A percentile compares a stretch with the other conserved stretches of the same genome.
Evolutionary conservation across 164 flowering plant species (phyloP).

Genomic region (Vitis cinerea): DNA sequence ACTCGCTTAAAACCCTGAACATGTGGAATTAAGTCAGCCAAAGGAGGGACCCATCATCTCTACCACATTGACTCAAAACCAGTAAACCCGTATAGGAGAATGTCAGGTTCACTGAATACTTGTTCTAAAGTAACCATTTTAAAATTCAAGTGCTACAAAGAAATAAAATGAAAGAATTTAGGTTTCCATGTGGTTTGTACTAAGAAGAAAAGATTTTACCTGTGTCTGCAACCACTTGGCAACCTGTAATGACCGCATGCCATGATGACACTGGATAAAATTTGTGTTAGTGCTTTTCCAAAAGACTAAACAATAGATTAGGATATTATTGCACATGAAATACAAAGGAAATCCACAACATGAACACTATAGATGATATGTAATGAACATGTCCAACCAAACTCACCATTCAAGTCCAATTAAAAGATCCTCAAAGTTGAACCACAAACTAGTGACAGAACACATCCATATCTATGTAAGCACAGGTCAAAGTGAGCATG

Average conservation of each 20-base stretch:
- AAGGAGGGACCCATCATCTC: background rate
- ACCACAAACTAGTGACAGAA: background rate
- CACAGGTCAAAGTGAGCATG: no score
- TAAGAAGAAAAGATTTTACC: conserved; percentile 33
- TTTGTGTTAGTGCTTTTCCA: background rate
- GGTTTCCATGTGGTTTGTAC: no score
- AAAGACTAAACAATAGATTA: background rate
- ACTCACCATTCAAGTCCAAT: background rate
- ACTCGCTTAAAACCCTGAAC: conserved; percentile 78
- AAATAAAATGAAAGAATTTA: no score
- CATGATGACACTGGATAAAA: conserved; percentile 84
- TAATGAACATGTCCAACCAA: background rate
- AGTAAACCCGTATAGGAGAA: background rate
- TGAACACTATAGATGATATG: background rate
- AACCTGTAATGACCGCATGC: conserved; percentile 81
- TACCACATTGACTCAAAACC: background rate
- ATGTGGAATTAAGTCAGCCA: conserved; percentile 1
- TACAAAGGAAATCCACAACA: background rate
- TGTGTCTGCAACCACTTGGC: conserved; percentile 90
- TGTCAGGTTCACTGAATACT: no score
- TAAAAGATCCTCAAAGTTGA: no score
- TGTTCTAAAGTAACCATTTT: no score
- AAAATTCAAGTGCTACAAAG: no score
- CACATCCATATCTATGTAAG: no score
- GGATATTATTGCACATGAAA: background rate